Conservation (phyloP, 805 yeast genomes). For the Yamadazyma akitaensis region DNA sequence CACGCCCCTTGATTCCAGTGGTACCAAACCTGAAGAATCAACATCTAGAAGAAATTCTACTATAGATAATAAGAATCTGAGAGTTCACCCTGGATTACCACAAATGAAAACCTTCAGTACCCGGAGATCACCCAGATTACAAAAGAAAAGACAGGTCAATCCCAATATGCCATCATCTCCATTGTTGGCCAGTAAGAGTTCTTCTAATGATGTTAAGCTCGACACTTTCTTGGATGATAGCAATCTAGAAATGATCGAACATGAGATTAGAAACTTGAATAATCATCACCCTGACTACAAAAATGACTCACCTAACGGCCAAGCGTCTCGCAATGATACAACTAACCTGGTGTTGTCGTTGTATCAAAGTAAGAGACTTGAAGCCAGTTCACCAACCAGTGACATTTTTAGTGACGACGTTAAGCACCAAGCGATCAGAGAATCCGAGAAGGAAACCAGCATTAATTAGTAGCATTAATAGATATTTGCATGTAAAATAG, state of each 20-base stretch:
- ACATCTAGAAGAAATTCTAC: background rate
- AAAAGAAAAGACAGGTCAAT: slow-evolving; percentile 16
- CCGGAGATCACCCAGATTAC: slow-evolving; percentile 23
- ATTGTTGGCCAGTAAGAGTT: slow-evolving; percentile 20
- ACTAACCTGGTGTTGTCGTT: slow-evolving; percentile 25
- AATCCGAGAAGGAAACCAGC: background rate
- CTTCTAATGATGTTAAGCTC: slow-evolving; percentile 10
- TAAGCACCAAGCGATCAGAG: background rate
- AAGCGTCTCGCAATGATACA: slow-evolving; percentile 36
- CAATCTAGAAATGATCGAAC: slow-evolving; percentile 18
- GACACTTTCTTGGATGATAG: slow-evolving; percentile 16
- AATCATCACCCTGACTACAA: slow-evolving; percentile 10
- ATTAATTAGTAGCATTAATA: slow-evolving; percentile 4
- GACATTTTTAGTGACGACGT: slow-evolving; percentile 8
- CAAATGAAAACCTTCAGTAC: slow-evolving; percentile 28
- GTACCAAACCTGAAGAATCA: background rate
- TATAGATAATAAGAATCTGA: slow-evolving; percentile 5
- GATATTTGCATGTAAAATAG: background rate
- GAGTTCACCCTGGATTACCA: slow-evolving; percentile 26
- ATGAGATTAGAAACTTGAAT: slow-evolving; percentile 18
- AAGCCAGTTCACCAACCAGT: slow-evolving; percentile 12
- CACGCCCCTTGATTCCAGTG: slow-evolving; percentile 9
- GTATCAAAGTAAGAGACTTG: slow-evolving; percentile 10
- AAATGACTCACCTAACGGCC: slow-evolving; percentile 30
- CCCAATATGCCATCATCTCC: slow-evolving; percentile 33